Base-by-base conservation (phyloP, 2,329 filamentous ascomycete genomes). In the Ophiostoma himal-ulmi region DNA sequence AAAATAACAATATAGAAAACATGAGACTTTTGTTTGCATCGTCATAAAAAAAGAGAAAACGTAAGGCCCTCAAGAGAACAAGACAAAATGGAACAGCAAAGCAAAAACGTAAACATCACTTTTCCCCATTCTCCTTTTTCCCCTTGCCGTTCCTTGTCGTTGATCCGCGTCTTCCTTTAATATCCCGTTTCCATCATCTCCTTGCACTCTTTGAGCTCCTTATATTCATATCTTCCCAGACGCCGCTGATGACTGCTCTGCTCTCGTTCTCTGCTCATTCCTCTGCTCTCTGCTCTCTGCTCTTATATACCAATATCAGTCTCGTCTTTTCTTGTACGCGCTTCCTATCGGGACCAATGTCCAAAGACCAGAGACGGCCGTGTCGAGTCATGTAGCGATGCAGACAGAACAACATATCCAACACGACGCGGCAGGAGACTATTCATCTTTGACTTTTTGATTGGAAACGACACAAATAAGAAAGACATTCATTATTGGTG, bases 21-120 rank as follows among this genome's bases (percentile, higher is more conserved):
- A 68, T 57, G 64, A 54, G 69, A 66, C 68, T 65, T 65, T 65
- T 65, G 62, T 65, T 65, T 65, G 36, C 62, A 22, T 65, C 36
- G 62, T 65, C 62, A 64, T 64, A 62, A 26, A 48, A 37, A 64
- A 52, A 4, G 14, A 69, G 39, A 39, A 48, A 22, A 71, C 22
- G 52, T 13, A 41, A 48, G 67, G 60, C 34, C n/a, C 62, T 48
- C 62, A 62, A 36, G 48, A 39, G 57, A 34, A 64, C 10, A 39
- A 62, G 41, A 66, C 44, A 20, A 48, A n/a, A 39, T 39, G 13
- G 8, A 54, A 57, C 13, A 14, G 13, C 5, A n/a, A 66, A 67
- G 34, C 2, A 30, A 48, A 13, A 22, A 65, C 5, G n/a, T 26
- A 26, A 26, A 41, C 20, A n/a, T 48, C 37, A 62, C 26, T 48